phyloP scores from a whole-genome alignment of 495 filamentous ascomycete genomes.

The Polyplosphaeria fusca region DNA sequence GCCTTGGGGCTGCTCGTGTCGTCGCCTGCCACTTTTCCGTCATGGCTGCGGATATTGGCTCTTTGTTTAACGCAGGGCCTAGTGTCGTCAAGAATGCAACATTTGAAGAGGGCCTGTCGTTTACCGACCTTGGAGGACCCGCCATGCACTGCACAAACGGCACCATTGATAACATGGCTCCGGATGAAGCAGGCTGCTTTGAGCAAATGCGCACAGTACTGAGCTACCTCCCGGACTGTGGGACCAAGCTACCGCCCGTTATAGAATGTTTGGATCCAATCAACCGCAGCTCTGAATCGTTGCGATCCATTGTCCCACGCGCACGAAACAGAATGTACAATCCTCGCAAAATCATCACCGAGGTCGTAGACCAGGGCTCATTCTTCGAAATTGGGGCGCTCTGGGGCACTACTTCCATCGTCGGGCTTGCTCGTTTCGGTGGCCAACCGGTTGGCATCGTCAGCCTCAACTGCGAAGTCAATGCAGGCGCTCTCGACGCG shows the following conservation, averaged over 20 bases:
- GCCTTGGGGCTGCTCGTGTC: conserved; percentile 59
- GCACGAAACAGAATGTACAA: conserved; percentile 60
- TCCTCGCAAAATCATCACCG: conserved; percentile 52
- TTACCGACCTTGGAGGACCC: conserved; percentile 55
- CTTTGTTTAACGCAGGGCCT: conserved; percentile 62
- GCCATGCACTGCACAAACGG: conserved; percentile 62
- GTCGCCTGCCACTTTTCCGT: conserved; percentile 63
- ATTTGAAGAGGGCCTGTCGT: conserved; percentile 57
- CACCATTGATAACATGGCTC: conserved; percentile 62
- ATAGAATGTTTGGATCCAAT: conserved; percentile 48
- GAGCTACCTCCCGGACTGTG: conserved; percentile 55
- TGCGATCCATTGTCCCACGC: conserved; percentile 57
- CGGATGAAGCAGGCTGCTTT: conserved; percentile 58
- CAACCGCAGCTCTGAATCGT: conserved; percentile 46
- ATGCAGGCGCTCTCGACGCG: conserved; percentile 59
- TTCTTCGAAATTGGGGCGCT: conserved; percentile 63
- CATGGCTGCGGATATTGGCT: conserved; percentile 61
- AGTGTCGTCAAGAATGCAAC: conserved; percentile 58
- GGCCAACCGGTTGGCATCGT: conserved; percentile 57
- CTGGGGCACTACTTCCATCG: conserved; percentile 61
- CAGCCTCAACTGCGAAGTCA: conserved; percentile 55
- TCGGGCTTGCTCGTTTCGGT: conserved; percentile 54
- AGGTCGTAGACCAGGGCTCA: conserved; percentile 52
- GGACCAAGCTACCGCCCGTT: conserved; percentile 51
- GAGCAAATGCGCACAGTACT: conserved; percentile 57